phyloP scores from a whole-genome alignment of 495 filamentous ascomycete species.

The Aspergillus bridgeri region DNA sequence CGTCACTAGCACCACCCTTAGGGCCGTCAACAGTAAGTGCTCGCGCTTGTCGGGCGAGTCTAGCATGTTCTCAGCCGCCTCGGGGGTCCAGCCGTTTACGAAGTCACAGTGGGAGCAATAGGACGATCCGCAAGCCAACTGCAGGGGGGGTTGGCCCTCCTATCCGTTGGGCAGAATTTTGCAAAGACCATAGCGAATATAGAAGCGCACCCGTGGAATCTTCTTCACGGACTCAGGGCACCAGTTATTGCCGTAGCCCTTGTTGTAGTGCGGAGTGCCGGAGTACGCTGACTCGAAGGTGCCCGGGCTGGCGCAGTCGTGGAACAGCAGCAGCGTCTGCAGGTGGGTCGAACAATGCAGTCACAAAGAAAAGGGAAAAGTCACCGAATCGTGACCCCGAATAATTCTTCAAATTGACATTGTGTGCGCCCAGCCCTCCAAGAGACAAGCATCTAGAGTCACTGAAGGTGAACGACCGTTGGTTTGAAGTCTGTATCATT shows the following conservation, averaged over 20 bases:
- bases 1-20: slow-evolving; percentile 2
- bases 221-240: slow-evolving; percentile 16
- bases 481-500: neutral
- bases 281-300: slow-evolving; percentile 21
- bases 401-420: neutral
- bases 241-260: slow-evolving; percentile 12
- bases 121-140: slow-evolving; percentile 16
- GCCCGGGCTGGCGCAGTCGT: slow-evolving; percentile 19
- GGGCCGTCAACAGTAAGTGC: slow-evolving; percentile 18
- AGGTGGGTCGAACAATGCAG: slow-evolving; percentile 20
- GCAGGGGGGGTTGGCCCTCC: slow-evolving; percentile 14
- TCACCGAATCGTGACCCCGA: too few species aligned
- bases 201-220: slow-evolving; percentile 19
- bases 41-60: neutral
- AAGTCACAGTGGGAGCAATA: slow-evolving; percentile 23
- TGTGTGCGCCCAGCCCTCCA: neutral
- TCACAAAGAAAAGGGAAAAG: too few species aligned
- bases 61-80: slow-evolving; percentile 21
- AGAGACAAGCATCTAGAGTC: neutral
- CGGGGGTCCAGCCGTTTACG: slow-evolving; percentile 21
- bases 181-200: slow-evolving; percentile 20
- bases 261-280: slow-evolving; percentile 6
- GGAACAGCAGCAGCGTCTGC: slow-evolving; percentile 20
- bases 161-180: slow-evolving; percentile 16
- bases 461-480: neutral